Conservation (phyloP, 2,329 filamentous ascomycete genomes). For the Aureobasidium lini region DNA sequence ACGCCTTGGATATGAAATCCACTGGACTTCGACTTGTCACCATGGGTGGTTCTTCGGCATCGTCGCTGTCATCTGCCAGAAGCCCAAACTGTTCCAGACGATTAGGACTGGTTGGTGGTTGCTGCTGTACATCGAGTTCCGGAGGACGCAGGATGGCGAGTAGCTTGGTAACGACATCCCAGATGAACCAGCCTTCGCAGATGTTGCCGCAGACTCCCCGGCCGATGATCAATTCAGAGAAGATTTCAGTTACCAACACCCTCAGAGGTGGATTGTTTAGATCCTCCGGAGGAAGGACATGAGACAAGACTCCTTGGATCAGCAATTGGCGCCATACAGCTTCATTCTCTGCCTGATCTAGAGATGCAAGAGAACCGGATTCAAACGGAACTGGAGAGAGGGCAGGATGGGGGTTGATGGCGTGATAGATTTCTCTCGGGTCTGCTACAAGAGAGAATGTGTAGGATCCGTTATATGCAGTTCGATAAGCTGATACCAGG, state of each 20-base stretch:
- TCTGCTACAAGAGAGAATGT: slow-evolving; percentile 54
- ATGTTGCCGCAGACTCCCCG: slow-evolving; percentile 72
- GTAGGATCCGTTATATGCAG: slow-evolving; percentile 52
- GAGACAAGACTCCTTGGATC: slow-evolving; percentile 71
- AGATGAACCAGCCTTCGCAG: slow-evolving; percentile 82
- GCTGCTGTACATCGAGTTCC: slow-evolving; percentile 19
- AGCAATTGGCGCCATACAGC: slow-evolving; percentile 77
- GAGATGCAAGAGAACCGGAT: slow-evolving; percentile 35
- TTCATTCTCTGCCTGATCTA: slow-evolving; percentile 65
- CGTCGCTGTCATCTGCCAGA: slow-evolving; percentile 31
- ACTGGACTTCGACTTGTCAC: background rate
- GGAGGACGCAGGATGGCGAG: slow-evolving; percentile 36
- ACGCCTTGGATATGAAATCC: background rate
- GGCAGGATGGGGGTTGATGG: slow-evolving; percentile 71
- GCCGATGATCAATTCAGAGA: slow-evolving; percentile 83
- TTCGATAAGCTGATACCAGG: slow-evolving; percentile 57
- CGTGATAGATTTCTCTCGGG: slow-evolving; percentile 69
- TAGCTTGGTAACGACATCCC: slow-evolving; percentile 72
- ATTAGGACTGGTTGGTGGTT: slow-evolving; percentile 25
- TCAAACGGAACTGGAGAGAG: slow-evolving; percentile 67
- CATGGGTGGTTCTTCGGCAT: background rate
- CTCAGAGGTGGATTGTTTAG: slow-evolving; percentile 80
- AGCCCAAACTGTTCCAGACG: slow-evolving; percentile 52
- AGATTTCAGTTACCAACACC: slow-evolving; percentile 74
- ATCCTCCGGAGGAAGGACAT: slow-evolving; percentile 87